Percentiles rank a stretch among this genome's conserved stretches.
These are phyloP conservation scores for Plasmodium reichenowi DNA, from an alignment of 169 alveolate species.

Conservation along the genomic window DNA sequence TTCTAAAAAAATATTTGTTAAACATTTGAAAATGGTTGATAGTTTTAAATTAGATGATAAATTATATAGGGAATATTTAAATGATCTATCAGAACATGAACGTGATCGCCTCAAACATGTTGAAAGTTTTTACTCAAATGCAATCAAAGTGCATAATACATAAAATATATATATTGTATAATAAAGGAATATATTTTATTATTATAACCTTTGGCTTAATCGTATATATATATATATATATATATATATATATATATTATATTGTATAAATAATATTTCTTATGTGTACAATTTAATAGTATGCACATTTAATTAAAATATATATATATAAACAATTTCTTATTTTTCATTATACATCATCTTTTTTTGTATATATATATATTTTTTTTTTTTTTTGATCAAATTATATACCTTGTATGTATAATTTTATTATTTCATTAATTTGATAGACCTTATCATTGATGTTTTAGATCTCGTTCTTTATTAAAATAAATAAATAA, in stretches of 20 bases:
- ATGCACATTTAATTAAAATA: too few relatives aligned
- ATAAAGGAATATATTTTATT: background rate
- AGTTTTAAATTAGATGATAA: constrained; percentile 39
- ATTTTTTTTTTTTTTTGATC: too few relatives aligned
- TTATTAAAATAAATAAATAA: too few relatives aligned
- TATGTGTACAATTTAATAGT: too few relatives aligned
- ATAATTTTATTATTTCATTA: too few relatives aligned
- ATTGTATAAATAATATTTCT: background rate
- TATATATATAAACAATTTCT: too few relatives aligned
- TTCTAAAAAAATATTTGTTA: constrained; percentile 37
- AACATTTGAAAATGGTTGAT: constrained; percentile 28
- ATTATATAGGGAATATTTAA: constrained; percentile 21
- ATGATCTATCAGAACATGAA: constrained; percentile 24
- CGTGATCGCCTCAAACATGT: constrained; percentile 29
- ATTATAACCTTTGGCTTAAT: background rate
- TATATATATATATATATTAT: background rate
- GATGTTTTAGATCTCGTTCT: too few relatives aligned
- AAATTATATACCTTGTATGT: too few relatives aligned
- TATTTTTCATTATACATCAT: too few relatives aligned
- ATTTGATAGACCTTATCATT: too few relatives aligned
- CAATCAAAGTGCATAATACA: background rate
- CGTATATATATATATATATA: background rate
- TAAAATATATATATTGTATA: background rate
- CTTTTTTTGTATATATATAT: too few relatives aligned
- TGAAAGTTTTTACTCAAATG: constrained; percentile 49